Evolutionary conservation across 2,329 filamentous ascomycete species (phyloP).

Genomic region (Calonectria pauciramosa): DNA sequence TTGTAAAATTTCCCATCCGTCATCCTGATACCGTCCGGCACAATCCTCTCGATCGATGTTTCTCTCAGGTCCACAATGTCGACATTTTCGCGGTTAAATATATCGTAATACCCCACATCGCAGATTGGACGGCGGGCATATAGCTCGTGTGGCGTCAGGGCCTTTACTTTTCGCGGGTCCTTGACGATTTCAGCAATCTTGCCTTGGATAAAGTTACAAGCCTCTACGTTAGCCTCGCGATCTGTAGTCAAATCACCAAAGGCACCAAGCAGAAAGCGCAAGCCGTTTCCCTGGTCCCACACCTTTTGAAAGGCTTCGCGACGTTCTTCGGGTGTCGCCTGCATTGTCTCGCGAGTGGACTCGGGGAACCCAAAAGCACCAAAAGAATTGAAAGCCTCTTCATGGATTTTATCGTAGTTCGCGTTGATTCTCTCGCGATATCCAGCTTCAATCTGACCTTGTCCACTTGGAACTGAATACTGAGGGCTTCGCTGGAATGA

Average conservation of each 20-base stretch:
- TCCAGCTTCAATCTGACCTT: conserved; percentile 5
- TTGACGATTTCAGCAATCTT: conserved; percentile 43
- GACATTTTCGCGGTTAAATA: conserved; percentile 62
- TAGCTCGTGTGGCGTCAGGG: conserved; percentile 31
- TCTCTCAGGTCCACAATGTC: conserved; percentile 60
- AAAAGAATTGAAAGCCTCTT: conserved; percentile 35
- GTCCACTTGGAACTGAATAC: conserved; percentile 28
- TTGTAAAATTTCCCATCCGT: conserved; percentile 48
- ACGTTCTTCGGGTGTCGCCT: conserved; percentile 46
- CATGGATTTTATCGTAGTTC: conserved; percentile 49
- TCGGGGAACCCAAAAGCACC: conserved; percentile 48
- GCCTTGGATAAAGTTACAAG: conserved; percentile 9
- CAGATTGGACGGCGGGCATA: conserved; percentile 37
- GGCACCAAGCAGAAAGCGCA: conserved; percentile 48
- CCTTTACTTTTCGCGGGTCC: conserved; percentile 36
- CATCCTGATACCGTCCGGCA: conserved; percentile 51
- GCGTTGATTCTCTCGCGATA: conserved; percentile 34
- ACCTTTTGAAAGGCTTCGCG: conserved; percentile 43
- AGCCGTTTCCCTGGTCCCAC: conserved; percentile 48
- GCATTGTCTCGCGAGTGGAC: conserved; percentile 45
- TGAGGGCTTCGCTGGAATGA: conserved; percentile 34
- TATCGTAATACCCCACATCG: conserved; percentile 64
- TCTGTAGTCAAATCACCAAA: conserved; percentile 32
- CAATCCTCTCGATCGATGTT: conserved; percentile 56
- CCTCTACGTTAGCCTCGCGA: conserved; percentile 42